Conservation (phyloP, 345 rosid species). For the Excoecaria agallocha region DNA sequence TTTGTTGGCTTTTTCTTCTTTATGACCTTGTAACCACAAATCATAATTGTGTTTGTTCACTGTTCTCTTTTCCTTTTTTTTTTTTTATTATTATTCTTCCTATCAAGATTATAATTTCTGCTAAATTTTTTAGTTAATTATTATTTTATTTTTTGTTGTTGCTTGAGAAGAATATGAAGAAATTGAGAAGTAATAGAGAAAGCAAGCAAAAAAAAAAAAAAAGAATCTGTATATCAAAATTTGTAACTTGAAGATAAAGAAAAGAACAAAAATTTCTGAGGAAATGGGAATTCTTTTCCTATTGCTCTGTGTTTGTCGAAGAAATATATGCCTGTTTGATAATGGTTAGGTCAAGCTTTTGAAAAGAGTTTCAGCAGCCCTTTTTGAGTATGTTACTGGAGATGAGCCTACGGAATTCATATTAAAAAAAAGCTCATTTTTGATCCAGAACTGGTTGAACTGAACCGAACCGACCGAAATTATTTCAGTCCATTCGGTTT, state of each 20-base stretch:
- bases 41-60: no score
- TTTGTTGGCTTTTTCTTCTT: constrained; percentile 20
- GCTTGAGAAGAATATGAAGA: no score
- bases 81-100: no score
- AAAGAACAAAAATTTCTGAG: constrained; percentile 30
- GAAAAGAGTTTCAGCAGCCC: constrained; percentile 81
- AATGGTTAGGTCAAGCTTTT: constrained; percentile 39
- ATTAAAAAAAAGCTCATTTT: no score
- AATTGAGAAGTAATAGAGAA: no score
- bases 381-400: constrained; percentile 63
- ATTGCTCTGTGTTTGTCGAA: constrained; percentile 12
- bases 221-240: constrained; percentile 26
- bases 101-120: no score
- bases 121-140: no score
- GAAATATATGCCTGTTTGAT: constrained; percentile 11
- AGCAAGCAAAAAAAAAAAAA: not conserved
- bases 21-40: constrained; percentile 25
- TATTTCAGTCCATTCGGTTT: no score
- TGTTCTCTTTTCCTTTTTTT: no score
- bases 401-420: constrained; percentile 69
- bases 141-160: no score
- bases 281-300: constrained; percentile 6
- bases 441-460: no score
- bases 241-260: constrained; percentile 39
- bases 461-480: no score